These are phyloP conservation scores for Symbiodinium natans DNA, from an alignment of 73 alveolate species.

Conservation along the genomic window DNA sequence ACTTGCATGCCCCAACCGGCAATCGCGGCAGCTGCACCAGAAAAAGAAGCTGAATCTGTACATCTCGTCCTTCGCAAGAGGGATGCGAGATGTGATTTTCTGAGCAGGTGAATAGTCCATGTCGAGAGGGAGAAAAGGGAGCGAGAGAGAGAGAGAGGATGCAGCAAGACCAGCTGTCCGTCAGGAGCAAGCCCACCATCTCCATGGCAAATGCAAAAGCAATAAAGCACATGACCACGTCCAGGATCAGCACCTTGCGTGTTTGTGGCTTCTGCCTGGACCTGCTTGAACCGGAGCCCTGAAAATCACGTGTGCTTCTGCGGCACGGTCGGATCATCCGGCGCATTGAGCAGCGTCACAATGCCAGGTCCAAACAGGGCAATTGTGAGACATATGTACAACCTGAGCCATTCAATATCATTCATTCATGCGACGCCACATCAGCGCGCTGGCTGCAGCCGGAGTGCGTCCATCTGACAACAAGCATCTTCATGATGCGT, in stretches of 20 bases:
- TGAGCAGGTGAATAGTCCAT: background rate
- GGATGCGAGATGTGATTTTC: background rate
- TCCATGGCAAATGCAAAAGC: conserved; percentile 45
- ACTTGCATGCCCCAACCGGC: too few relatives aligned
- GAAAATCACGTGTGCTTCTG: background rate
- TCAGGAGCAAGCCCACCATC: conserved; percentile 32
- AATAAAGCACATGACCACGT: conserved; percentile 18
- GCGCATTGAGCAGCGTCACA: background rate
- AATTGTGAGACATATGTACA: conserved; percentile 11
- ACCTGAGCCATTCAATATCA: conserved; percentile 9
- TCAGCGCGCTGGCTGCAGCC: background rate
- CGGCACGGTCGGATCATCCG: conserved; percentile 45
- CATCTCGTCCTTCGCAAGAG: conserved; percentile 4
- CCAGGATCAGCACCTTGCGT: conserved; percentile 11
- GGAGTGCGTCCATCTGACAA: conserved; percentile 16
- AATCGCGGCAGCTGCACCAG: too few relatives aligned
- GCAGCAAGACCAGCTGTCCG: background rate
- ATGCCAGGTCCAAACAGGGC: conserved; percentile 32
- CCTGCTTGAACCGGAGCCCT: too few relatives aligned
- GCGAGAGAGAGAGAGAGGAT: too few relatives aligned
- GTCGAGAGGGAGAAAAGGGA: background rate
- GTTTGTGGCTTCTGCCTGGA: background rate
- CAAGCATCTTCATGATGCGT: conserved; percentile 2
- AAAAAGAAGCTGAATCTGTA: conserved; percentile 26
- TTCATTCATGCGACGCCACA: background rate